Evolutionary conservation across 805 yeast species (phyloP), one percentile per base, ranked within the genome.

Genomic region (Metschnikowia henanensis): DNA sequence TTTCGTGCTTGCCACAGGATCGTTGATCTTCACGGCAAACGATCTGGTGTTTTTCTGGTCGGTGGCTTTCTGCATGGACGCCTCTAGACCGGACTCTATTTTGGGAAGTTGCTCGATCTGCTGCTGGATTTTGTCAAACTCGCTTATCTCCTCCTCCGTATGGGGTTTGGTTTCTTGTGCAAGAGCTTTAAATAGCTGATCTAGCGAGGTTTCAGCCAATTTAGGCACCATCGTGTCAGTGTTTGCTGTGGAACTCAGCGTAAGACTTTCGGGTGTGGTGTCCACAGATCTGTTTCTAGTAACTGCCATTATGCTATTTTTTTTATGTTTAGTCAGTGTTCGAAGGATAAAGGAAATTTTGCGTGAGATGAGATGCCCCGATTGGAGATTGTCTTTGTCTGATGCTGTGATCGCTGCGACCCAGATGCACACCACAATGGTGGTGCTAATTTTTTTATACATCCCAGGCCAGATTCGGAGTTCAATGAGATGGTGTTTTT

Each of bases 81-180:
- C 39, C 40, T 66, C 72, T 43, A 61, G 61, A 25, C 53, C 51
- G 26, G 65, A 52, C 30, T 65, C 58, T 34, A 79, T 64, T 41
- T 69, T 75, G 39, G 75, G 82, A 35, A 67, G 65, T 20, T 41
- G 71, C 41, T 56, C 59, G 22, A 66, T 59, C 21, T 64, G 58
- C 34, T 51, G 59, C 52, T 61, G 72, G 45, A 77, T 58, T 43
- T 60, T 56, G 15, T 61, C 50, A 49, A 75, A 62, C 15, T 40
- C 48, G 34, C 46, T 37, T 13, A 13, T 19, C 6, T 32, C 35
- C 3, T 26, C 35, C 60, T 32, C 51, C 38, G 5, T 20, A 22
- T 25, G 19, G 33, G 35, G 36, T 39, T 52, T 48, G 6, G 61
- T 53, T 35, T 63, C 64, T 30, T 64, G 51, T 2, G 59, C 54